These are phyloP conservation scores for Nymphaea colorata DNA, from an alignment of 164 flowering plant genomes.

Conservation along the genomic window DNA sequence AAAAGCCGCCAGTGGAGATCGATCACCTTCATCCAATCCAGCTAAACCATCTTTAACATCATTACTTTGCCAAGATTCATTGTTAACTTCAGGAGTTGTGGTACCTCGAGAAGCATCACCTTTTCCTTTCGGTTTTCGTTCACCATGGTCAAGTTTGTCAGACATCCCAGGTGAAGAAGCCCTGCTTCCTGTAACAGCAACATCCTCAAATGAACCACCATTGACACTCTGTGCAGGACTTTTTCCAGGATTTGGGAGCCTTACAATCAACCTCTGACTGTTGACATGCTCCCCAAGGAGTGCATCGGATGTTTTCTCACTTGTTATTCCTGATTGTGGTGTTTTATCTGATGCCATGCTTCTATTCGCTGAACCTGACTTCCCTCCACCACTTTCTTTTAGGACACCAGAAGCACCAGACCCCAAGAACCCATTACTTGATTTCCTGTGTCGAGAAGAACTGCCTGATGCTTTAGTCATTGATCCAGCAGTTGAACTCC, in stretches of 20 bases:
- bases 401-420: constrained; percentile 32
- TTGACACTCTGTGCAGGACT: constrained; percentile 38
- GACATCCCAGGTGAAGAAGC: constrained; percentile 45
- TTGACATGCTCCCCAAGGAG: constrained; percentile 34
- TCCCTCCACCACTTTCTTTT: constrained; percentile 35
- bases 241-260: constrained; percentile 53
- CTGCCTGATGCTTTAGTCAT: constrained; percentile 32
- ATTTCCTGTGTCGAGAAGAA: constrained; percentile 48
- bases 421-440: constrained; percentile 40
- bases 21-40: constrained; percentile 49
- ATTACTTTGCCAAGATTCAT: constrained; percentile 54
- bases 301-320: constrained; percentile 37
- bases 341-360: constrained; percentile 35
- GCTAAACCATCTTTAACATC: constrained; percentile 38
- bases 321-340: constrained; percentile 27
- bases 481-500: constrained; percentile 61
- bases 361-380: constrained; percentile 27
- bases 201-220: constrained; percentile 35
- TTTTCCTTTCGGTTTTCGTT: constrained; percentile 32
- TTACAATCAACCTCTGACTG: constrained; percentile 62
- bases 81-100: constrained; percentile 28
- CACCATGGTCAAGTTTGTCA: constrained; percentile 48
- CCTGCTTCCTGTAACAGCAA: constrained; percentile 22
- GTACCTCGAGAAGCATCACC: constrained; percentile 27
- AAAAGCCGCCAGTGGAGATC: constrained; percentile 25